Conservation (phyloP, 768 basidiomycete genomes). For the Hydnomerulius pinastri region DNA sequence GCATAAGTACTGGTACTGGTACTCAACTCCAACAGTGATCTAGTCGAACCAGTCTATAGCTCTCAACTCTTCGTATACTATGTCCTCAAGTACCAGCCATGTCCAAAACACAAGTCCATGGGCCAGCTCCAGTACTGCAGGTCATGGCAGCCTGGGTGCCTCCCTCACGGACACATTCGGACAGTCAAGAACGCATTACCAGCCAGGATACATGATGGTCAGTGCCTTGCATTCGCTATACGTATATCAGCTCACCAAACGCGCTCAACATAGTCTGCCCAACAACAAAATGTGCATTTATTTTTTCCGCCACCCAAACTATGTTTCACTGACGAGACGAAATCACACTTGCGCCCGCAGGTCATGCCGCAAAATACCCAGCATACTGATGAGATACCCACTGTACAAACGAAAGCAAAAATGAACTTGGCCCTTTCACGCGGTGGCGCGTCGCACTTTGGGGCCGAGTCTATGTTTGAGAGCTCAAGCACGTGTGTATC, state of each 20-base stretch:
- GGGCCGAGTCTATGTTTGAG: slow-evolving; percentile 85
- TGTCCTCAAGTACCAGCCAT: slow-evolving; percentile 45
- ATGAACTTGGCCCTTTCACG: slow-evolving; percentile 70
- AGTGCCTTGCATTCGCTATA: slow-evolving; percentile 15
- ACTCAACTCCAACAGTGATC: too few species aligned
- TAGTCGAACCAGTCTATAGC: neutral
- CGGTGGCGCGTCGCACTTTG: slow-evolving; percentile 69
- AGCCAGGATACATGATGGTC: slow-evolving; percentile 81
- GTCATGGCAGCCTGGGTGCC: slow-evolving; percentile 43
- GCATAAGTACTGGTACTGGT: too few species aligned
- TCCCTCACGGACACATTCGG: slow-evolving; percentile 68
- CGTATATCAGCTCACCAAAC: neutral
- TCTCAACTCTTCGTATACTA: neutral
- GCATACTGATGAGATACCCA: slow-evolving; percentile 70
- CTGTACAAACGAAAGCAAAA: slow-evolving; percentile 80
- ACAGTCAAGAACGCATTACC: slow-evolving; percentile 76
- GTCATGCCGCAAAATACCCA: slow-evolving; percentile 53
- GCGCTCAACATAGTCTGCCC: slow-evolving; percentile 50
- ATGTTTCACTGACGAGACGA: neutral
- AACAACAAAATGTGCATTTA: slow-evolving; percentile 56
- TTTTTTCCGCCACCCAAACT: neutral
- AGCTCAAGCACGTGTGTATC: slow-evolving; percentile 42
- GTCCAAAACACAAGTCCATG: slow-evolving; percentile 54
- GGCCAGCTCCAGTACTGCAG: slow-evolving; percentile 47
- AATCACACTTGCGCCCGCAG: slow-evolving; percentile 15